Evolutionary conservation across 805 yeast species (phyloP).

Genomic region (Jamesozyma rosinii): DNA sequence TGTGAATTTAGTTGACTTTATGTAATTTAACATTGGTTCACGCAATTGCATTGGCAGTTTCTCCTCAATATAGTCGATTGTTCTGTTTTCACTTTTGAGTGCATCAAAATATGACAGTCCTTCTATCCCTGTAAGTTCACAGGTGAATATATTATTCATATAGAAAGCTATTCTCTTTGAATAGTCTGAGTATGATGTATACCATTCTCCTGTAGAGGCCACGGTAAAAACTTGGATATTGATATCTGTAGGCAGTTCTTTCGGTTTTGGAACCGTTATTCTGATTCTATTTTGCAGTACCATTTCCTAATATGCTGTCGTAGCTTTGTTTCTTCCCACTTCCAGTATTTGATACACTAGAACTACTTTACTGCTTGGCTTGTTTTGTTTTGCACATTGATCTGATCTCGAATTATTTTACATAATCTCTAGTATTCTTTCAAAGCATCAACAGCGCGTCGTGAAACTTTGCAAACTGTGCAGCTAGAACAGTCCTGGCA

Average conservation of each 20-base stretch:
- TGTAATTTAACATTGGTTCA: constrained; percentile 71
- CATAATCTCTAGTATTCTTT: no score
- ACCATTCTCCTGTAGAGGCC: constrained; percentile 81
- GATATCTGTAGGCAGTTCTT: constrained; percentile 21
- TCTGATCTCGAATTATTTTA: no score
- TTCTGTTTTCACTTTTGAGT: constrained; percentile 54
- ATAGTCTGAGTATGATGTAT: constrained; percentile 65
- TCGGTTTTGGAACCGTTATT: constrained; percentile 11
- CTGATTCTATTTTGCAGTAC: neutral
- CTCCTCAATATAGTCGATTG: constrained; percentile 50
- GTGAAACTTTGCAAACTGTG: no score
- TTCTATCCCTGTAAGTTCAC: constrained; percentile 88
- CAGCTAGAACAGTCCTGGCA: no score
- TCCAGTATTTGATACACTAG: no score
- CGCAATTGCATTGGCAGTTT: constrained; percentile 79
- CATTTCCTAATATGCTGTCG: no score
- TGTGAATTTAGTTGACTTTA: constrained; percentile 68
- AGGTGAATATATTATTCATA: constrained; percentile 63
- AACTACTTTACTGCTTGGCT: no score
- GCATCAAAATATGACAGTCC: constrained; percentile 86
- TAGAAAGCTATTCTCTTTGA: constrained; percentile 59
- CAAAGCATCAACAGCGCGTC: no score
- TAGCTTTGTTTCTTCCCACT: no score
- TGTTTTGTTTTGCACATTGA: no score
- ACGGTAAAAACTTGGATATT: constrained; percentile 65